Base-by-base conservation (phyloP, 371 early-diverging fungal genomes). In the Mucor ambiguus region DNA sequence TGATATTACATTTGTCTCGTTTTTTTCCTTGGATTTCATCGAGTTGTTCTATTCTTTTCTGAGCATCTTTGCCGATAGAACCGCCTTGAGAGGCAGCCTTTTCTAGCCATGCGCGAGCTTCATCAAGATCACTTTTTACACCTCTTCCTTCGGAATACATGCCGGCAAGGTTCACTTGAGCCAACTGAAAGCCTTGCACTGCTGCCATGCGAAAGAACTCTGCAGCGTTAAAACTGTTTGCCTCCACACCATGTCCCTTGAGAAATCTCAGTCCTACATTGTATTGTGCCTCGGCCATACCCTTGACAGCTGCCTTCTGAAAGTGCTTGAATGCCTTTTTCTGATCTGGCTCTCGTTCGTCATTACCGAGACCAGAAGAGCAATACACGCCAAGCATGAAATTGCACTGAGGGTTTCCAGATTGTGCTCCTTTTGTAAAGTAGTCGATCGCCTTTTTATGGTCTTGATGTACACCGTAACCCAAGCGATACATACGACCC, bases 341-440 rank as follows among this genome's bases (percentile, higher is more conserved):
- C 46, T 79, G 83, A 54, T 83, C 79, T 16, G 73, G 74, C n/a
- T 76, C 64, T 14, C 60, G 61, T 35, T 64, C 64, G 14, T 54
- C 61, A n/a, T 58, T 60, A 9, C 55, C 71, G 6, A 72, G 28
- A 3, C 72, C 75, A 3, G 78, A 70, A 0, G 78, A 75, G 56
- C 71, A 73, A 58, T 83, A 83, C 2, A 80, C 79, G 32, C 83
- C 83, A 16, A 83, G 59, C 83, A 83, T 83, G 49, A 80, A 83
- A 8, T 77, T 73, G 49, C 79, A 80, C 44, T 73, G 79, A 0
- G 79, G 61, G 46, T 80, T 74, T 26, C 72, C 81, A 20, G 64
- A 28, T 38, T 74, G 71, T 4, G 81, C 79, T 0, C 83, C 83
- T 57, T 75, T 63, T 33, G 68, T 59, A 54, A 83, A 83, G 64